A percentile compares a stretch with the other conserved stretches of the same genome.
phyloP scores from a whole-genome alignment of 164 flowering plant genomes.

The Dillenia suffruticosa region DNA sequence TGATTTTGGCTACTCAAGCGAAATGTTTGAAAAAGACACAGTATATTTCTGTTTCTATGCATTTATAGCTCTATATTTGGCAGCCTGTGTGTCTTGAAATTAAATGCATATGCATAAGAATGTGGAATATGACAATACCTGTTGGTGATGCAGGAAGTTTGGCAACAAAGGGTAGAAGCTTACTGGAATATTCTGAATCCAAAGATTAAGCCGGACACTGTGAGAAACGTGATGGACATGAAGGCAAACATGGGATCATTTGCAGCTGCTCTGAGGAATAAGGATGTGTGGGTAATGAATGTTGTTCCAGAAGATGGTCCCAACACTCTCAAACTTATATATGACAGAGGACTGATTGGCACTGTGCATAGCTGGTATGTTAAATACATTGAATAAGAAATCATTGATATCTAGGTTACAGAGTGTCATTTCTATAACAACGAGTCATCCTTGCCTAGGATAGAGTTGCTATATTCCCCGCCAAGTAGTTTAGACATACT shows the following conservation, averaged over 20 bases:
- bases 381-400: neutral
- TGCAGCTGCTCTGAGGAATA: constrained; percentile 73
- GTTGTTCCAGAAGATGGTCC: constrained; percentile 85
- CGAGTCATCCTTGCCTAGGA: no score
- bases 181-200: constrained; percentile 67
- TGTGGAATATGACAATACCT: no score
- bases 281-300: constrained; percentile 94
- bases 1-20: constrained; percentile 71
- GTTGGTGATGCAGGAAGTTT: constrained; percentile 47
- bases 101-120: no score
- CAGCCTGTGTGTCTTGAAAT: no score
- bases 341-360: constrained; percentile 87
- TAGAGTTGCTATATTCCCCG: no score
- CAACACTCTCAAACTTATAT: constrained; percentile 82
- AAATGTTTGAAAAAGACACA: constrained; percentile 74
- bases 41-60: constrained; percentile 24
- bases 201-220: constrained; percentile 44
- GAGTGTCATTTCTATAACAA: no score
- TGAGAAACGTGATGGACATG: constrained; percentile 92
- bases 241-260: constrained; percentile 86
- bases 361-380: constrained; percentile 70
- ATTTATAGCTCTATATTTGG: neutral
- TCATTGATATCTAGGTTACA: no score
- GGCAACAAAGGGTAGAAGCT: constrained; percentile 61
- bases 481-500: no score